Percentiles rank a stretch among this genome's conserved stretches.
These are phyloP conservation scores for Neltuma alba DNA, from an alignment of 306 rosid genomes.

Conservation along the genomic window DNA sequence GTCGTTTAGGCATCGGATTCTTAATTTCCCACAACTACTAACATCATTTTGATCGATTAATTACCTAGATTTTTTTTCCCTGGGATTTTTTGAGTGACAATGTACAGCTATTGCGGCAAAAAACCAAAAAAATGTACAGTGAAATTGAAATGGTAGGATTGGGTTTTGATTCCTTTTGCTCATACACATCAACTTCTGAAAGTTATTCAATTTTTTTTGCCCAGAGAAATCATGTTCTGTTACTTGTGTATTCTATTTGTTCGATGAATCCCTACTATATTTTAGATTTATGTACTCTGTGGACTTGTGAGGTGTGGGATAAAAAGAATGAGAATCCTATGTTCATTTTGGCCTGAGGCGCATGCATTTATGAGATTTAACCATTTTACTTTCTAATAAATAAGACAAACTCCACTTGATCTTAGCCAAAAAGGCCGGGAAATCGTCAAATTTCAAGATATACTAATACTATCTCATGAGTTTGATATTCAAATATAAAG, in stretches of 20 bases:
- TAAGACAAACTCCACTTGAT: too few relatives aligned
- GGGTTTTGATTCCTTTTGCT: not conserved
- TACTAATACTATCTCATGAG: too few relatives aligned
- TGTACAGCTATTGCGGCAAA: conserved; percentile 40
- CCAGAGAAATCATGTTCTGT: not conserved
- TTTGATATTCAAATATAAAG: too few relatives aligned
- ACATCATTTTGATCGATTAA: not conserved
- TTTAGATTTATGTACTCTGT: conserved; percentile 29
- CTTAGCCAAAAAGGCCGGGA: too few relatives aligned
- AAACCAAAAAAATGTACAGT: conserved; percentile 5
- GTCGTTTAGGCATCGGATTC: conserved; percentile 1
- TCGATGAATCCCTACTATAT: not conserved
- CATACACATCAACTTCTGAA: not conserved
- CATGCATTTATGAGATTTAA: conserved; percentile 7
- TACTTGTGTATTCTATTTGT: conserved; percentile 17
- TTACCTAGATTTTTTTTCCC: not conserved
- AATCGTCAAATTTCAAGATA: too few relatives aligned
- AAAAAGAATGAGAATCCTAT: conserved; percentile 35
- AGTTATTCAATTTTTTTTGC: not conserved
- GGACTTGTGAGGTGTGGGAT: conserved; percentile 28
- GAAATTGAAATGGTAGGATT: not conserved
- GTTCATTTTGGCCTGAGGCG: conserved; percentile 9
- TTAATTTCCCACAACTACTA: not conserved
- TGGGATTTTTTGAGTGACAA: not conserved
- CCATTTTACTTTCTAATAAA: not conserved